A percentile compares a stretch with the other conserved stretches of the same genome.
Conservation (phyloP, 495 filamentous ascomycete genomes). For the Hyphodiscus hymeniophilus region DNA sequence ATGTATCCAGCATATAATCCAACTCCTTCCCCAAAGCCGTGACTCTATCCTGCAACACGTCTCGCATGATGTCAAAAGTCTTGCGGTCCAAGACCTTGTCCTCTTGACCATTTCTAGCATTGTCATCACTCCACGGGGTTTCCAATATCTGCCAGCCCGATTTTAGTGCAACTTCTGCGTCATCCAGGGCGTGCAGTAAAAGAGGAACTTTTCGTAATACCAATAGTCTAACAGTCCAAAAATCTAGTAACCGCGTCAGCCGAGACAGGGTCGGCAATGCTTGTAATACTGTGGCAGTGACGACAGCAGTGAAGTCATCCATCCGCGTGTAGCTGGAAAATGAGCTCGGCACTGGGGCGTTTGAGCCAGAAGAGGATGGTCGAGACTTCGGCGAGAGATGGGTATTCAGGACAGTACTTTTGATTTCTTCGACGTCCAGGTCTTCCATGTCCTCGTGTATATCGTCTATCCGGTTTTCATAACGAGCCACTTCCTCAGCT, state of each 20-base stretch:
- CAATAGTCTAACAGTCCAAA: slow-evolving; percentile 68
- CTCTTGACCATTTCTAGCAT: background rate
- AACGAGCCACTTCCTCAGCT: slow-evolving; percentile 47
- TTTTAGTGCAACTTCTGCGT: slow-evolving; percentile 52
- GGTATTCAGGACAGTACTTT: slow-evolving; percentile 75
- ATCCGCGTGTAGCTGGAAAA: slow-evolving; percentile 38
- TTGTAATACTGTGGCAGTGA: slow-evolving; percentile 82
- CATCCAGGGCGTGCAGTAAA: slow-evolving; percentile 56
- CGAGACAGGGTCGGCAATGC: slow-evolving; percentile 74
- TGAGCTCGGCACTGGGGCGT: slow-evolving; percentile 35
- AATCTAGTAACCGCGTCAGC: slow-evolving; percentile 56
- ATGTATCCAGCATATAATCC: slow-evolving; percentile 73
- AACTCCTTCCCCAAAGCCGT: slow-evolving; percentile 60
- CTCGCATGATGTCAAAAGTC: slow-evolving; percentile 53
- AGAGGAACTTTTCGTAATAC: slow-evolving; percentile 65
- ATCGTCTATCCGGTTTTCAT: slow-evolving; percentile 67
- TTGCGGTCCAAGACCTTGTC: slow-evolving; percentile 22
- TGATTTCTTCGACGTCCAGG: slow-evolving; percentile 83
- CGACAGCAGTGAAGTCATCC: slow-evolving; percentile 79
- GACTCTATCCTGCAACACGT: slow-evolving; percentile 60
- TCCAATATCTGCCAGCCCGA: slow-evolving; percentile 54
- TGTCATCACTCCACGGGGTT: slow-evolving; percentile 7
- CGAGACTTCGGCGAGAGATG: slow-evolving; percentile 52
- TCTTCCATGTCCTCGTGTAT: slow-evolving; percentile 71
- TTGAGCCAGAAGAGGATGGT: slow-evolving; percentile 35